Percentiles rank a stretch among this genome's conserved stretches.
Evolutionary conservation across 73 alveolate species (phyloP).

Genomic region (Diophrys appendiculata): DNA sequence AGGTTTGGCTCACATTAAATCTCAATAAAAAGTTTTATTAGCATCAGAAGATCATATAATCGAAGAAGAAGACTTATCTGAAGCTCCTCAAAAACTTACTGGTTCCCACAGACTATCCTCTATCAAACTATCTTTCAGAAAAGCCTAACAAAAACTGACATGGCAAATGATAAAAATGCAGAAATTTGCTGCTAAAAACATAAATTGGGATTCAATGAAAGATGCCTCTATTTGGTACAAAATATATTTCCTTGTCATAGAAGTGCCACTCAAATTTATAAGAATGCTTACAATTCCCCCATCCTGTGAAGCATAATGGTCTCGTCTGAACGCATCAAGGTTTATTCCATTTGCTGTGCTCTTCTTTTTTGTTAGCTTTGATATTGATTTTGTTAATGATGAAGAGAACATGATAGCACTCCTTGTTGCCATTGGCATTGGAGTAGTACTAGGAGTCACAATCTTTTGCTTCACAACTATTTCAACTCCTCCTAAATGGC

Average conservation of each 20-base stretch:
- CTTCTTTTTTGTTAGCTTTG: constrained; percentile 29
- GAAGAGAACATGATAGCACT: not conserved
- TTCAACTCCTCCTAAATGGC: constrained; percentile 1
- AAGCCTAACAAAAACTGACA: not conserved
- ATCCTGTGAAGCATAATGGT: constrained; percentile 4
- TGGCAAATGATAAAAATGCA: constrained; percentile 9
- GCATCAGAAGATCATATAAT: not conserved
- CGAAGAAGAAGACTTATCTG: not conserved
- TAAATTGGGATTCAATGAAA: not conserved
- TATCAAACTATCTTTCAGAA: not conserved
- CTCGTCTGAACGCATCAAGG: not conserved
- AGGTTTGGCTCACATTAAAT: too few species aligned
- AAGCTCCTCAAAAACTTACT: not conserved
- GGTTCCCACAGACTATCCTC: not conserved
- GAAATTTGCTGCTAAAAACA: not conserved
- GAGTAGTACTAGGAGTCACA: not conserved
- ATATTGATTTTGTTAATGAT: not conserved
- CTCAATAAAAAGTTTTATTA: not conserved
- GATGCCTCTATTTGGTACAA: too few species aligned
- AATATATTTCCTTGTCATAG: not conserved
- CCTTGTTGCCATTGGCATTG: not conserved
- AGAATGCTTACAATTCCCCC: constrained; percentile 27
- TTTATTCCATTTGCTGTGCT: not conserved
- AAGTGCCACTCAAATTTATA: constrained; percentile 16
- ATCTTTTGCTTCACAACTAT: not conserved